phyloP scores from a whole-genome alignment of 768 basidiomycete genomes.

The Tulasnella sp. region DNA sequence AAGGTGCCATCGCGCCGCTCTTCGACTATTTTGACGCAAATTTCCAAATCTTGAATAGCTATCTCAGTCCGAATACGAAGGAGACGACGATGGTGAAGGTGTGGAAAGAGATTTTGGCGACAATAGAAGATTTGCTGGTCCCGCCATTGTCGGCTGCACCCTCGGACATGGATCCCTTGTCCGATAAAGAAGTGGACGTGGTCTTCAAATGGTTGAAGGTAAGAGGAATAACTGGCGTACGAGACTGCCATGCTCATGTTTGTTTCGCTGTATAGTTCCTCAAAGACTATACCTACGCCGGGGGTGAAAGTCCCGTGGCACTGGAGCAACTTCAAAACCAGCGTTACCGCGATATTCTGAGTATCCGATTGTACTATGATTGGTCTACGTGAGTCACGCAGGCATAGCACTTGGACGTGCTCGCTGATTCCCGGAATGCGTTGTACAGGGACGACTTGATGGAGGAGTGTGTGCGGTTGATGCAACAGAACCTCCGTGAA shows the following conservation, averaged over 20 bases:
- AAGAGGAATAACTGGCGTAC: constrained; percentile 16
- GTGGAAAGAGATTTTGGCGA: constrained; percentile 89
- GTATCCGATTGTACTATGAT: constrained; percentile 90
- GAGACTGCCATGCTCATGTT: constrained; percentile 7
- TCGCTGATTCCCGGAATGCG: constrained; percentile 7
- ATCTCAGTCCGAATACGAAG: constrained; percentile 71
- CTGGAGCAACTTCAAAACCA: constrained; percentile 80
- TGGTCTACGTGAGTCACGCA: constrained; percentile 64
- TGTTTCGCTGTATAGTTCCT: constrained; percentile 57
- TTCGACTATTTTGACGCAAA: constrained; percentile 97
- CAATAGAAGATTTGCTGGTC: constrained; percentile 79
- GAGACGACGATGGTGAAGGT: constrained; percentile 84
- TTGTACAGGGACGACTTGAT: constrained; percentile 57
- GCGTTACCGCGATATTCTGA: constrained; percentile 84
- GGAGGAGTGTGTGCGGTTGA: constrained; percentile 93
- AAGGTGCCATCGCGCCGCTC: constrained; percentile 77
- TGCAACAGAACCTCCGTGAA: constrained; percentile 73
- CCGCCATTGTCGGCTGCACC: constrained; percentile 77
- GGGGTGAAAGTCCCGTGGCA: constrained; percentile 82
- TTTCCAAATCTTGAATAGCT: constrained; percentile 78
- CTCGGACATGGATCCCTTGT: constrained; percentile 83
- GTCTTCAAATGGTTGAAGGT: constrained; percentile 99
- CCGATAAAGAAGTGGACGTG: constrained; percentile 93
- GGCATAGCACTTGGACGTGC: constrained; percentile 9
- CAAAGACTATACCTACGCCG: constrained; percentile 88